Evolutionary conservation across 2,329 filamentous ascomycete genomes (phyloP).

Genomic region (Parafenestella ontariensis): DNA sequence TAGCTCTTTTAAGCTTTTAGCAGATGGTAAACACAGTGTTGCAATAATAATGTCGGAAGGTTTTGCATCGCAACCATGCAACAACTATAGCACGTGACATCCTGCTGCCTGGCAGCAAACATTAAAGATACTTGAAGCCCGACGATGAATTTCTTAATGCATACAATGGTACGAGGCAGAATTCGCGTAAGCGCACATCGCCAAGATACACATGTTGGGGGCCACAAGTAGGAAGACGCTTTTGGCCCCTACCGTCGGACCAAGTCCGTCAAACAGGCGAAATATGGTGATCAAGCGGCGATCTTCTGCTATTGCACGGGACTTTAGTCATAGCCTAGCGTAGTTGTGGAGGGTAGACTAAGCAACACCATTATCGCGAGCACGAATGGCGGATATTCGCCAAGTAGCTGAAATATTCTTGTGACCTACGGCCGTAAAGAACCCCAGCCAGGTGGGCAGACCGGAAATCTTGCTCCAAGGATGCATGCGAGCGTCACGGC

Average conservation of each 20-base stretch:
- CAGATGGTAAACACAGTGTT: too few relatives aligned
- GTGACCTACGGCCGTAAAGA: neutral
- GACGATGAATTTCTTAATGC: too few relatives aligned
- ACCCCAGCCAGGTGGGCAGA: neutral
- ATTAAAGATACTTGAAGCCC: too few relatives aligned
- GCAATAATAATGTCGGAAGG: too few relatives aligned
- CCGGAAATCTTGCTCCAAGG: neutral
- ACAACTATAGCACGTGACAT: too few relatives aligned
- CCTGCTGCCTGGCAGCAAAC: too few relatives aligned
- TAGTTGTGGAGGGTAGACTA: too few relatives aligned
- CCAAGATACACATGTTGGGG: neutral
- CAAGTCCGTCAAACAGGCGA: neutral
- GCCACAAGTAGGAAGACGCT: neutral
- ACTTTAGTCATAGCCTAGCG: too few relatives aligned
- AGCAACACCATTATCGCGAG: neutral
- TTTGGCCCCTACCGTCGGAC: neutral
- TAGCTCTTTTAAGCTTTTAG: too few relatives aligned
- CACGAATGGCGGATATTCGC: neutral
- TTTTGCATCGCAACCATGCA: too few relatives aligned
- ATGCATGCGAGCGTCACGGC: neutral
- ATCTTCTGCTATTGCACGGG: neutral
- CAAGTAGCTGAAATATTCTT: neutral
- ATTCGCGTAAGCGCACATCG: conserved; percentile 1
- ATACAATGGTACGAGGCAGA: neutral
- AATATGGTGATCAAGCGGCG: neutral